Conservation (phyloP, 148 eudicot species). For the Diospyros kaki region DNA sequence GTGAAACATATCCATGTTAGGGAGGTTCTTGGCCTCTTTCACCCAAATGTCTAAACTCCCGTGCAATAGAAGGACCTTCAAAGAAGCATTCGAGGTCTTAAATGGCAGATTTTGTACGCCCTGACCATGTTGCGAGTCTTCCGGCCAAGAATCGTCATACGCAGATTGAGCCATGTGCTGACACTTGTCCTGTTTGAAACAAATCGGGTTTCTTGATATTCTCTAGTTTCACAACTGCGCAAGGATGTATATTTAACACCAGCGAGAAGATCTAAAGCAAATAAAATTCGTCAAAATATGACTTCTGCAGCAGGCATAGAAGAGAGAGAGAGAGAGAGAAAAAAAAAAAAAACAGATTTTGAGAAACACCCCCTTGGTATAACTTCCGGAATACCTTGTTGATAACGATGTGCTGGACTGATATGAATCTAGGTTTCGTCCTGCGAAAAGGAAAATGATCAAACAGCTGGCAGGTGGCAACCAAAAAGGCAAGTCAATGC, state of each 20-base stretch:
- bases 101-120: slow-evolving; percentile 45
- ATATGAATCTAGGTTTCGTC: background rate
- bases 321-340: background rate
- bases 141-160: slow-evolving; percentile 22
- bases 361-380: background rate
- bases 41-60: slow-evolving; percentile 93
- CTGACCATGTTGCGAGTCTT: slow-evolving; percentile 42
- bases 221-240: background rate
- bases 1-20: slow-evolving; percentile 77
- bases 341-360: background rate
- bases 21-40: slow-evolving; percentile 67
- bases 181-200: background rate
- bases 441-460: background rate
- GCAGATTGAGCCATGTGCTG: slow-evolving; percentile 32
- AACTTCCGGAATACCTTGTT: background rate
- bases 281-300: background rate
- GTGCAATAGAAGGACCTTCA: slow-evolving; percentile 56
- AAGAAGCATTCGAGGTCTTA: slow-evolving; percentile 54
- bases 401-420: background rate
- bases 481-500: background rate
- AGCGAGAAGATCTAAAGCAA: background rate
- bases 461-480: background rate
- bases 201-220: background rate
- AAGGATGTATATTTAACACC: background rate
- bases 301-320: background rate